Percentiles rank a stretch among this genome's conserved stretches.
phyloP scores from a whole-genome alignment of 441 rosid species.

The Euphorbia schlechtendalii region DNA sequence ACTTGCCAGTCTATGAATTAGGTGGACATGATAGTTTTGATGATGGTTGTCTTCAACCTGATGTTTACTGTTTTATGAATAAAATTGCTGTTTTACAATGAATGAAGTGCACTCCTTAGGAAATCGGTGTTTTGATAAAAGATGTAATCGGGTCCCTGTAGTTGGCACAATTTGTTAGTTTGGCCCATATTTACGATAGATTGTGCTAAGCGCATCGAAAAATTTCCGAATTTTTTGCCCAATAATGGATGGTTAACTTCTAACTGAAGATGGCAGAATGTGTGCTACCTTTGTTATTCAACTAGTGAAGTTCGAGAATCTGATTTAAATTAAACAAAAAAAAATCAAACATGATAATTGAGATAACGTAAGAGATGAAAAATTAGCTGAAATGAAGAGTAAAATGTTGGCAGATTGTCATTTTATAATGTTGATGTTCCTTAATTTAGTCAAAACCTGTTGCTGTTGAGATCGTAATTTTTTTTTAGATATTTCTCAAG shows the following conservation, averaged over 20 bases:
- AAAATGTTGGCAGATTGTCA: background rate
- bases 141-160: background rate
- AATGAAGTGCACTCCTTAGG: background rate
- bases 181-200: background rate
- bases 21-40: constrained; percentile 19
- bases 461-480: background rate
- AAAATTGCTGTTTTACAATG: background rate
- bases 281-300: background rate
- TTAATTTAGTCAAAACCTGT: background rate
- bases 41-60: constrained; percentile 14
- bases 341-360: background rate
- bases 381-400: background rate
- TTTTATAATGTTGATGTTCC: constrained; percentile 4
- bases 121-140: background rate
- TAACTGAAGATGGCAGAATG: background rate
- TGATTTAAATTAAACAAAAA: background rate
- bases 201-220: too few species aligned
- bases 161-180: background rate
- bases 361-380: background rate
- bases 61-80: background rate
- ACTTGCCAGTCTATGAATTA: constrained; percentile 14
- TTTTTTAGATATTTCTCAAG: background rate
- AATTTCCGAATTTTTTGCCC: background rate
- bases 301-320: background rate
- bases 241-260: background rate